These are phyloP conservation scores for Rhodotorula diobovata DNA, from an alignment of 768 basidiomycete genomes.

Conservation along the genomic window DNA sequence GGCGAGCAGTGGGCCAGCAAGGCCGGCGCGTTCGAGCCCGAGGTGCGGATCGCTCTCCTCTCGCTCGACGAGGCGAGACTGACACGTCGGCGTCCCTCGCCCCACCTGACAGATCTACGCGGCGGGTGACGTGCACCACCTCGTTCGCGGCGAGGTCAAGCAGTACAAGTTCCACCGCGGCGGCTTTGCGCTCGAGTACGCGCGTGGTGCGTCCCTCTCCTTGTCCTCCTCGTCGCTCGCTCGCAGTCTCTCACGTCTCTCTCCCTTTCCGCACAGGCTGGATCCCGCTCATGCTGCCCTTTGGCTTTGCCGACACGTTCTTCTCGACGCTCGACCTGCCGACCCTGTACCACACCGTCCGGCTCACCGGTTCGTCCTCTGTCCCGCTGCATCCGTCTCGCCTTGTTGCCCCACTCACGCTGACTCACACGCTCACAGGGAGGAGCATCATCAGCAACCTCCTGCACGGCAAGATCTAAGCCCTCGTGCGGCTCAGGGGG, in stretches of 20 bases:
- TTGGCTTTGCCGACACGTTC: conserved; percentile 79
- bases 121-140: conserved; percentile 76
- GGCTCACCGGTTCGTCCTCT: conserved; percentile 58
- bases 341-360: conserved; percentile 70
- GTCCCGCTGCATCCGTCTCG: not conserved
- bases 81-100: not conserved
- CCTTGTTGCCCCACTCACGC: not conserved
- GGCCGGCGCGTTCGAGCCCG: conserved; percentile 75
- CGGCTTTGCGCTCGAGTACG: conserved; percentile 91
- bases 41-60: conserved; percentile 51
- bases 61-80: not conserved
- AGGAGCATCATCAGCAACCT: conserved; percentile 80
- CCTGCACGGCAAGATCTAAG: conserved; percentile 75
- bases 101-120: conserved; percentile 56
- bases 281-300: conserved; percentile 95
- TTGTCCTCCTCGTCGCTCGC: not conserved
- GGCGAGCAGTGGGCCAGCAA: conserved; percentile 93
- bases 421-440: not conserved
- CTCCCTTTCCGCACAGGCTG: conserved; percentile 59
- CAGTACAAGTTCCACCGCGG: conserved; percentile 98
- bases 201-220: not conserved
- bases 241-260: not conserved
- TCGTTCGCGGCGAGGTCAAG: conserved; percentile 77
- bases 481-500: not conserved
- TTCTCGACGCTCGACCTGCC: conserved; percentile 83